Evolutionary conservation across 2,329 filamentous ascomycete species (phyloP), one percentile per base, ranked within the genome.

Genomic region (Amauroascus verrucosus): DNA sequence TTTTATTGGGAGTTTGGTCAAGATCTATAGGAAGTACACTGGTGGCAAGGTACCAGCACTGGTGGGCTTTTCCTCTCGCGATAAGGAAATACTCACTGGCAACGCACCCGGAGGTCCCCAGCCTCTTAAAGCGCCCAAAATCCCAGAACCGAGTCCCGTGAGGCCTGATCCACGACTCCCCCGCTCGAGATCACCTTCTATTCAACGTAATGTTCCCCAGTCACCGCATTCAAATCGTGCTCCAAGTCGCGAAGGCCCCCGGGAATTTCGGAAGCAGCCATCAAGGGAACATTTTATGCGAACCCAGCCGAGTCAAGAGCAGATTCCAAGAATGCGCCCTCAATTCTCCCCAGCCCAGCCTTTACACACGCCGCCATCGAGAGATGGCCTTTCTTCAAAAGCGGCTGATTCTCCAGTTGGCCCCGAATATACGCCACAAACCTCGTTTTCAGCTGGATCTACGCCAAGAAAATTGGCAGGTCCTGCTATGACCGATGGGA

Each of bases 21-120:
- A 97, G 70, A 96, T 98, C 60, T 98, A 87, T 68, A 84, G 84
- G 62, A 98, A 97, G 71, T 98, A 97, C 66, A 97, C 93, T 0
- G 86, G 88, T 26, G 91, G 91, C 11, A 85, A 84, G 63, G 71
- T 82, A 30, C 93, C 93, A 1, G 80, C 86, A 55, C 76, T 98
- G 49, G 74, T 80, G 53, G 91, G 91, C 6, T 97, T 98, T 66
- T 87, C 91, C 61, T 77, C 81, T 49, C 80, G 78, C 56, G 89
- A 96, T 70, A 75, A 85, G 56, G 87, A 91, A 49, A 78, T 84
- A 61, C 79, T 97, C 44, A 73, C 85, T 32, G 86, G 85, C 41
- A 74, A 46, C 60, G 62, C 59, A 41, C 55, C 58, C 13, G 57
- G 61, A 30, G 54, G 52, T 13, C 58, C 61, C 32, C 62, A 62